These are phyloP conservation scores for Proliferodiscus dingleyae DNA, from an alignment of 2,329 filamentous ascomycete genomes.

Conservation along the genomic window DNA sequence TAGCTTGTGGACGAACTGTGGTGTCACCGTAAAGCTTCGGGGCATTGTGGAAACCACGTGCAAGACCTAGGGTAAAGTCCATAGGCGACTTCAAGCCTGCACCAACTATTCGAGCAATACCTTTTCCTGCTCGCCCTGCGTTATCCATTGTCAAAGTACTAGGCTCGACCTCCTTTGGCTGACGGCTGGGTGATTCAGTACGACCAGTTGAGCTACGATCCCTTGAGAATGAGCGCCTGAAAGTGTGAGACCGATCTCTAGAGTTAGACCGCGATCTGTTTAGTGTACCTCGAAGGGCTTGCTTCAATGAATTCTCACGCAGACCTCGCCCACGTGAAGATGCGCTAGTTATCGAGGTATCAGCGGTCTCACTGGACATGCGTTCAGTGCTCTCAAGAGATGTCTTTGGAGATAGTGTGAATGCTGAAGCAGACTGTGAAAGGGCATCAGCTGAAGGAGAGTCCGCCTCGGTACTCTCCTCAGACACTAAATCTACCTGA, in stretches of 20 bases:
- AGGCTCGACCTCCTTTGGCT: conserved; percentile 29
- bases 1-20: conserved; percentile 71
- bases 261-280: conserved; percentile 21
- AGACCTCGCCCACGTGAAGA: conserved; percentile 11
- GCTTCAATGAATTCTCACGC: conserved; percentile 26
- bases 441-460: conserved; percentile 6
- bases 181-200: conserved; percentile 21
- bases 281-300: conserved; percentile 28
- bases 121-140: conserved; percentile 60
- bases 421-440: conserved; percentile 7
- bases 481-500: conserved; percentile 10
- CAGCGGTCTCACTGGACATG: conserved; percentile 15
- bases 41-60: conserved; percentile 83
- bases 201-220: conserved; percentile 15
- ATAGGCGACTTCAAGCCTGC: conserved; percentile 76
- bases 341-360: conserved; percentile 20
- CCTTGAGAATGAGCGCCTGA: conserved; percentile 11
- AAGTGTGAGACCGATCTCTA: neutral
- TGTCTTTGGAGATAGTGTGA: conserved; percentile 18
- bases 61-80: conserved; percentile 77
- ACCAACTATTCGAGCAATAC: conserved; percentile 66
- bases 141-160: conserved; percentile 45
- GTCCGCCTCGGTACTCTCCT: conserved; percentile 4
- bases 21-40: conserved; percentile 82
- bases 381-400: conserved; percentile 23